Evolutionary conservation across 768 basidiomycete species (phyloP).

Genomic region (Mycena epipterygia): DNA sequence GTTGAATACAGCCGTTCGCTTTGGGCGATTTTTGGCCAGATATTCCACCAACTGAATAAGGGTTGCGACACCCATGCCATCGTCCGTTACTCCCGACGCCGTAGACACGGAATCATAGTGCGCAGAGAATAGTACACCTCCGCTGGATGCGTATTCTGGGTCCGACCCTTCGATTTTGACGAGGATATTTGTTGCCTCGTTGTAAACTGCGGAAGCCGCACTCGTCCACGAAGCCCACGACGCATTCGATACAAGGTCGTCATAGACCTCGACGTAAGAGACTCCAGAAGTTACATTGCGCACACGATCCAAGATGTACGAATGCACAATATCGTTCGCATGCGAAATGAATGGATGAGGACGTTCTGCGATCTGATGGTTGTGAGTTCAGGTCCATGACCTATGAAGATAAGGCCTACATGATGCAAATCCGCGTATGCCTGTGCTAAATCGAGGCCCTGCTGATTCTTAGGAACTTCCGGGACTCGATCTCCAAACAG

Average conservation of each 20-base stretch:
- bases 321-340: slow-evolving; percentile 77
- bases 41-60: slow-evolving; percentile 75
- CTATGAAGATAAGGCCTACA: slow-evolving; percentile 45
- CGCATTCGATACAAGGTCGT: slow-evolving; percentile 64
- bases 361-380: slow-evolving; percentile 68
- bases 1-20: slow-evolving; percentile 81
- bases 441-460: slow-evolving; percentile 61
- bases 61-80: slow-evolving; percentile 80
- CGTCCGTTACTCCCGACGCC: slow-evolving; percentile 81
- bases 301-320: slow-evolving; percentile 70
- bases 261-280: slow-evolving; percentile 62
- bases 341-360: slow-evolving; percentile 88
- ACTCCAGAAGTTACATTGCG: slow-evolving; percentile 56
- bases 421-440: slow-evolving; percentile 72
- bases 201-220: slow-evolving; percentile 56
- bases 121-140: slow-evolving; percentile 79
- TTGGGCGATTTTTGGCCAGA: slow-evolving; percentile 61
- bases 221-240: slow-evolving; percentile 49
- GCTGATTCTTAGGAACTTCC: slow-evolving; percentile 56
- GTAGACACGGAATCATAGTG: slow-evolving; percentile 89
- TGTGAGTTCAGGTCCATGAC: background rate
- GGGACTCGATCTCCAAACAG: slow-evolving; percentile 64
- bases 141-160: slow-evolving; percentile 43
- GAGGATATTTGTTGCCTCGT: slow-evolving; percentile 77
- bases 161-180: slow-evolving; percentile 73